Evolutionary conservation across 805 yeast species (phyloP), one percentile per base, ranked within the genome.

Genomic region (Monosporozyma siamensis): DNA sequence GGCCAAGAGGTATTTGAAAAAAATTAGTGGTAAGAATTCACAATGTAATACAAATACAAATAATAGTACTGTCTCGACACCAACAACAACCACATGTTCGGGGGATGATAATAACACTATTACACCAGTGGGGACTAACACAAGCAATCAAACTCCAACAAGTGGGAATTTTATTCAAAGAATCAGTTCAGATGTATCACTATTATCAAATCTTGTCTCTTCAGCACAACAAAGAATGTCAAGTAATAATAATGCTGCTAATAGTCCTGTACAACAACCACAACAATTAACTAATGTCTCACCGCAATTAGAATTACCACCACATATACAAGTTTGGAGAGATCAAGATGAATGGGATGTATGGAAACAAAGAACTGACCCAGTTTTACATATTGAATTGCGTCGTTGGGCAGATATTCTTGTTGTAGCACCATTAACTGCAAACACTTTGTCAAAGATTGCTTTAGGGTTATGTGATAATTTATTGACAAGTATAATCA

Each of bases 351-450:
- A 90, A 64, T 90, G 97, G 97, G 67, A 67, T 18, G 77, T 80
- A 18, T 89, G 96, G 82, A 77, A 78, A 51, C 61, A 69, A 32
- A 71, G 94, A 46, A 69, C 79, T 39, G 97, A 90, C 61, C 97
- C 97, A 1, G 95, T 90, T 20, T 69, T 90, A 50, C 97, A 90
- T 65, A 89, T 90, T 51, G 97, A 90, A 65, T 70, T 90, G 47
- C 77, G 97, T 45, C 78, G 95, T 49, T 89, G 97, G 97, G 97
- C 97, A 1, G 96, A 89, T 63, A 78, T 90, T 34, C 71, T 90
- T 39, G 73, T 90, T 18, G 83, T 90, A 35, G 95, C 95, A 15
- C 98, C 98, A 18, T 68, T 90, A 50, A 81, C 95, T n/a, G 97
- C 97, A 2, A 90, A 90, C 60, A 82, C 97, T 0, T 68, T 90